These are phyloP conservation scores for Pleurotus tuoliensis DNA, from an alignment of 768 basidiomycete genomes.

Conservation along the genomic window DNA sequence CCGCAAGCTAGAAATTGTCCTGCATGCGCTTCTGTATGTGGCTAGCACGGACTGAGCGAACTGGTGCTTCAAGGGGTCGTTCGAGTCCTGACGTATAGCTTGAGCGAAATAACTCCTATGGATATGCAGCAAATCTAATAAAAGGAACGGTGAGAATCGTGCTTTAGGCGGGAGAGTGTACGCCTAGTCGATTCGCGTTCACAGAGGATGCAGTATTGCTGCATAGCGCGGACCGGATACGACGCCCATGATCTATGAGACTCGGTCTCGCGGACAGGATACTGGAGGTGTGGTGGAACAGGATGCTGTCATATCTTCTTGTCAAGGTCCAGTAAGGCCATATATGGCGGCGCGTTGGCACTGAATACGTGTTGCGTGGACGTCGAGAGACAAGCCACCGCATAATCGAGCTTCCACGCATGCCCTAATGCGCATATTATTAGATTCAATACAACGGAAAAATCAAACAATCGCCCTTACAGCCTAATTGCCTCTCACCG, in stretches of 20 bases:
- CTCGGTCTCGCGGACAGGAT: conserved; percentile 27
- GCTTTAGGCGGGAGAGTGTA: background rate
- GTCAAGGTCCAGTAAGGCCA: conserved; percentile 45
- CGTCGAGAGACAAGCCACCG: conserved; percentile 39
- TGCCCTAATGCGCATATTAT: conserved; percentile 25
- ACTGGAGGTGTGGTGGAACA: conserved; percentile 39
- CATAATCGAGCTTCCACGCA: conserved; percentile 43
- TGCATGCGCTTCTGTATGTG: conserved; percentile 38
- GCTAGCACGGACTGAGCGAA: conserved; percentile 44
- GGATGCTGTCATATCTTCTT: conserved; percentile 47
- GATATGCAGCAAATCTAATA: conserved; percentile 37
- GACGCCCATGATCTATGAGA: conserved; percentile 34
- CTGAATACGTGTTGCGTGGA: conserved; percentile 41
- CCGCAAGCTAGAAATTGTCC: conserved; percentile 35
- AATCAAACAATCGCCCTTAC: conserved; percentile 26
- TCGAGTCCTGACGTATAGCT: conserved; percentile 36
- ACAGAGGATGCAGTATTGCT: conserved; percentile 39
- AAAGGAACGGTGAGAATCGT: background rate
- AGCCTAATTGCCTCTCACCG: conserved; percentile 37
- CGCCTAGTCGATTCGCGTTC: conserved; percentile 40
- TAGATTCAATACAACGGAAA: background rate
- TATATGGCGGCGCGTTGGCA: conserved; percentile 34
- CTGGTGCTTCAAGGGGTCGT: conserved; percentile 40
- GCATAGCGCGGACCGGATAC: conserved; percentile 35
- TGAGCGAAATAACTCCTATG: conserved; percentile 48